These are phyloP conservation scores for Termitomyces sp. DNA, from an alignment of 768 basidiomycete species.

Conservation along the genomic window DNA sequence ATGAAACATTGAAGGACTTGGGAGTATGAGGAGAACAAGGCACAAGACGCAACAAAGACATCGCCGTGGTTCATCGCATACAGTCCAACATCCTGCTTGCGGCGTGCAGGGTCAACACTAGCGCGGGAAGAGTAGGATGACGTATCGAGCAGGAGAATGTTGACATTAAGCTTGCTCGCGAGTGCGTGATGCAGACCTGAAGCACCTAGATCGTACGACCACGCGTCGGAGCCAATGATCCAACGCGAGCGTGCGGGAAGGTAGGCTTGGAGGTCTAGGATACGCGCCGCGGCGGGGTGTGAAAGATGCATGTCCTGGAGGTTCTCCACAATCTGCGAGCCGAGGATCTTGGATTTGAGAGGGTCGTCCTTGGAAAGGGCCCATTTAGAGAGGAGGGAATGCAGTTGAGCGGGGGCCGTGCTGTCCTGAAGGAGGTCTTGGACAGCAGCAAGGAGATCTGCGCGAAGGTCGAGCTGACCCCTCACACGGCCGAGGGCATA, in stretches of 20 bases:
- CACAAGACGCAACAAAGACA: constrained; percentile 92
- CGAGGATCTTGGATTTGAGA: constrained; percentile 52
- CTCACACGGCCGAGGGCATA: constrained; percentile 91
- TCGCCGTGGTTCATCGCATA: constrained; percentile 99
- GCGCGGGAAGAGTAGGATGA: constrained; percentile 82
- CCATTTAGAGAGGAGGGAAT: constrained; percentile 78
- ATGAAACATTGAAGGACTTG: constrained; percentile 89
- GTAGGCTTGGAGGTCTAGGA: constrained; percentile 56
- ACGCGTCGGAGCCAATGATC: constrained; percentile 98
- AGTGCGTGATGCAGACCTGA: constrained; percentile 95
- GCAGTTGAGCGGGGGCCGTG: constrained; percentile 48
- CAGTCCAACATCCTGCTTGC: constrained; percentile 94
- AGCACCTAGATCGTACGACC: constrained; percentile 95
- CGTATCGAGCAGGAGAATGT: constrained; percentile 93
- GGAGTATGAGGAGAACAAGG: constrained; percentile 92
- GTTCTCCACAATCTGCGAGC: constrained; percentile 47
- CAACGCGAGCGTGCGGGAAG: constrained; percentile 75
- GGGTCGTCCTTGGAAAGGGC: constrained; percentile 68
- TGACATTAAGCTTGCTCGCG: constrained; percentile 86
- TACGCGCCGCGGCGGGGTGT: constrained; percentile 44
- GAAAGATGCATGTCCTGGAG: constrained; percentile 37
- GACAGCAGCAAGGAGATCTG: constrained; percentile 58
- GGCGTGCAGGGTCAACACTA: constrained; percentile 59
- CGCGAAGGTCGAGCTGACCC: constrained; percentile 74
- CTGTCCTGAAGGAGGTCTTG: constrained; percentile 57